A percentile compares a stretch with the other conserved stretches of the same genome.
These are phyloP conservation scores for Epichloe glyceriae DNA, from an alignment of 2,329 filamentous ascomycete genomes.

Conservation along the genomic window DNA sequence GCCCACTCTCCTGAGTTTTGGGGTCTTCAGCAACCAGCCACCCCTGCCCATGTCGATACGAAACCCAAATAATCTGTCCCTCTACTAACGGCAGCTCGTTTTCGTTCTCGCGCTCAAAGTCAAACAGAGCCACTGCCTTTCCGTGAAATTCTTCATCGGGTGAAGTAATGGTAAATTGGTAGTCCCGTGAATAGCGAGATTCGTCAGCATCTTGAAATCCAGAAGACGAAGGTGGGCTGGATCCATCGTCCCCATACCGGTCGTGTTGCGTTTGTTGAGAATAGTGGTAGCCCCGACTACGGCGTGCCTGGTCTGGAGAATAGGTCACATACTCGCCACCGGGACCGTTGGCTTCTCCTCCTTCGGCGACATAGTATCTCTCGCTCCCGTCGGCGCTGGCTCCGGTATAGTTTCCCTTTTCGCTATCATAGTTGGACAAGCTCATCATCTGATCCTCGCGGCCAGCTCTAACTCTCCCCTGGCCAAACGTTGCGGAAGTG, in stretches of 20 bases:
- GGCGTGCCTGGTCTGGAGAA: slow-evolving; percentile 48
- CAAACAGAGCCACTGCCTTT: slow-evolving; percentile 87
- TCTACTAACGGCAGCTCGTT: slow-evolving; percentile 89
- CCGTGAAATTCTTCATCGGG: slow-evolving; percentile 97
- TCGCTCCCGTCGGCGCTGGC: slow-evolving; percentile 59
- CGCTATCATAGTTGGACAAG: slow-evolving; percentile 40
- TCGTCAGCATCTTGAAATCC: slow-evolving; percentile 50
- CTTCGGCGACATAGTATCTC: slow-evolving; percentile 60
- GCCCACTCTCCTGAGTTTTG: slow-evolving; percentile 81
- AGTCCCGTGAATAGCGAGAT: slow-evolving; percentile 77
- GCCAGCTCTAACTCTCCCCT: slow-evolving; percentile 31
- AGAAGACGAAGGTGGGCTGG: slow-evolving; percentile 46
- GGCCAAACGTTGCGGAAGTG: slow-evolving; percentile 35
- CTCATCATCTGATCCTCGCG: slow-evolving; percentile 32
- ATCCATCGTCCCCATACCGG: slow-evolving; percentile 39
- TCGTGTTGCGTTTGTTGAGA: slow-evolving; percentile 33
- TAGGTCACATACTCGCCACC: slow-evolving; percentile 75
- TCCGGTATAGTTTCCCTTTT: slow-evolving; percentile 54
- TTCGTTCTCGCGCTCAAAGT: slow-evolving; percentile 90
- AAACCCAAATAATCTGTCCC: slow-evolving; percentile 92
- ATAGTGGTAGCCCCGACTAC: slow-evolving; percentile 33
- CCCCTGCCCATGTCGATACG: slow-evolving; percentile 88
- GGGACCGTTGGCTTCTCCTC: slow-evolving; percentile 58
- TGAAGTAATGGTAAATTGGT: slow-evolving; percentile 88
- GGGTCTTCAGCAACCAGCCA: slow-evolving; percentile 97